Evolutionary conservation across 805 yeast species (phyloP), one percentile per base, ranked within the genome.

Genomic region (Debaryomyces tyrocola): DNA sequence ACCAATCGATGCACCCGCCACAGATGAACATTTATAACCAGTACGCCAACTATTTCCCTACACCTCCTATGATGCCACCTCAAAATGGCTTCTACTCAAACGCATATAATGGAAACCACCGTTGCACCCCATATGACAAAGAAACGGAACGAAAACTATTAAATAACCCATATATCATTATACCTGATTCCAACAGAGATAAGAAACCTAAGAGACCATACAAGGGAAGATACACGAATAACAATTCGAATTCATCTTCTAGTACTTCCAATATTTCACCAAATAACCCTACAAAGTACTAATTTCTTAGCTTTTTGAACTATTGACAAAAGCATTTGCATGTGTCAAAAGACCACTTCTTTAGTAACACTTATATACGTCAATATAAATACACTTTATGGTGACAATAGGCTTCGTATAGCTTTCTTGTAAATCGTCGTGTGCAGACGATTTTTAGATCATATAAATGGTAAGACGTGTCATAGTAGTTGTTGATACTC

Each of bases 161-260:
- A 42, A 63, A 63, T 49, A 63, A 63, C 34, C 66, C 66, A 2
- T 62, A 60, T 48, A 62, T 62, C 14, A 61, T 63, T 29, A 49
- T 62, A 21, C 67, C 66, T 4, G 63, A 58, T 37, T 51, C 53
- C 37, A 50, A 43, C 20, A 40, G 49, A 38, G 35, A 44, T 21
- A 27, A 34, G 20, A 43, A 33, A 37, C 40, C 33, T 29, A 45
- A 29, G 28, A 37, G 35, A 11, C 27, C 14, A 12, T 27, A 33
- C 27, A 44, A 34, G 44, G 33, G 34, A 31, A 37, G 42, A 27
- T 38, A 20, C 20, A 17, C 28, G n/a, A 21, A 37, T 21, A 7
- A 18, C 12, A 31, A 31, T 29, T 31, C 34, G 17, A 14, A 37
- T 8, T 24, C 27, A 24, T 24, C 27, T 24, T 24, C 27, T 24